Base-by-base conservation (phyloP, 192 early-diverging fungal species). In the Rhizoclosmatium sp. region DNA sequence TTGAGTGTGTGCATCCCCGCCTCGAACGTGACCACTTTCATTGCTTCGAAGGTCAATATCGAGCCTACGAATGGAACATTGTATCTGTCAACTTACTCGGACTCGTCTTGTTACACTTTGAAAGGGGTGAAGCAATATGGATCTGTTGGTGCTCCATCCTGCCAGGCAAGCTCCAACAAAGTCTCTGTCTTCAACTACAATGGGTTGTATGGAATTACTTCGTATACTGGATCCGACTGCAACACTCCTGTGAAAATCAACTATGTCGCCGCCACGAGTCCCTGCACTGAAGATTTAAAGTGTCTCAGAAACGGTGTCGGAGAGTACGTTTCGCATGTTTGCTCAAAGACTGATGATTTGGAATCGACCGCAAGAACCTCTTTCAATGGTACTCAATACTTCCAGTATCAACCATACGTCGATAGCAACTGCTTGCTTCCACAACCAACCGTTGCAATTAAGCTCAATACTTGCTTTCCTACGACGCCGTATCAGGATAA, bases 141-240 rank as follows among this genome's bases (percentile, higher is more conserved):
- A 23, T 9, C n/a, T n/a, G 21, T 39, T 7, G 40, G n/a, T 40
- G 5, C 61, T 7, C n/a, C 21, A 7, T n/a, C n/a, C 21, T 64
- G 61, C 21, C 31, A 31, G 31, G 31, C 31, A 31, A 31, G 31
- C 31, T 31, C 31, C 31, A 64, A 39, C 21, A n/a, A 64, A 7
- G 21, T 21, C 21, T 5, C 61, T 7, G 5, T 64, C 40, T 40
- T 64, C 10, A 39, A 64, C 21, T 64, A 64, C 61, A n/a, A 64
- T 23, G 61, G 61, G 1, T 64, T 64, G 61, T n/a, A 9, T n/a
- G 14, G 4, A 39, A 16, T 16, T 21, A 64, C 61, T 64, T 5
- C 61, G n/a, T 64, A 64, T 40, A 19, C 21, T 40, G n/a, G 21
- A 7, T 64, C 61, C 21, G 61, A 64, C 61, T 64, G 61, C 61